Evolutionary conservation across 78 protist species (phyloP), one percentile per base, ranked within the genome.

Genomic region (Dictyostelium purpureum): DNA sequence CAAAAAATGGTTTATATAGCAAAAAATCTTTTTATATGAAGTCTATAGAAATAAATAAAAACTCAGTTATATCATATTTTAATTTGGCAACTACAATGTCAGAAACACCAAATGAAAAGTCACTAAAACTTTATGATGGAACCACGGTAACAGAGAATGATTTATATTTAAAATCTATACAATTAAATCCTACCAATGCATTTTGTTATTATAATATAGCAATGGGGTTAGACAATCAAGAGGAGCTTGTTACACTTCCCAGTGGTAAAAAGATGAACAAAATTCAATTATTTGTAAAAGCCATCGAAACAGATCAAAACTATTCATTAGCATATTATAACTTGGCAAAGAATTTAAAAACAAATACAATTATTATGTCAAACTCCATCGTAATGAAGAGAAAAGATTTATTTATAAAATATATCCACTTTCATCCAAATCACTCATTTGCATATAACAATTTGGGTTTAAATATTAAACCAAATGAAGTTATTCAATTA

Each of bases 131-230:
- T 33, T 33, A 28, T 63, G 71, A 63, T 63, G 43, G 43, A 5
- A 16, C 71, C 12, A 18, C 6, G 0, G 31, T 63, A 31, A 31
- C 19, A 31, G 76, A 67, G 31, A 43, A 21, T 38, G 54, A 67
- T n/a, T 28, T 67, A n/a, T 67, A 67, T 38, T 9, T 67, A 37
- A 33, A 40, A 19, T 67, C 76, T 14, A 40, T 67, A 21, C 28
- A 40, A 38, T 37, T 67, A 6, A 43, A 38, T 40, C 76, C 76
- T 19, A 28, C 16, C 31, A 63, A 26, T 31, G 28, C 71, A 63
- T 63, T 63, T 63, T 63, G 71, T 63, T 63, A 63, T 63, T 63
- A 33, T 63, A 63, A 63, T 63, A 21, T 63, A 28, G 71, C 71
- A 63, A 63, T 63, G 26, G 71, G 71, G 2, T 31, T 63, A 26